Base-by-base conservation (phyloP, 177 flowering plant genomes). In the Vitis hybrid region DNA sequence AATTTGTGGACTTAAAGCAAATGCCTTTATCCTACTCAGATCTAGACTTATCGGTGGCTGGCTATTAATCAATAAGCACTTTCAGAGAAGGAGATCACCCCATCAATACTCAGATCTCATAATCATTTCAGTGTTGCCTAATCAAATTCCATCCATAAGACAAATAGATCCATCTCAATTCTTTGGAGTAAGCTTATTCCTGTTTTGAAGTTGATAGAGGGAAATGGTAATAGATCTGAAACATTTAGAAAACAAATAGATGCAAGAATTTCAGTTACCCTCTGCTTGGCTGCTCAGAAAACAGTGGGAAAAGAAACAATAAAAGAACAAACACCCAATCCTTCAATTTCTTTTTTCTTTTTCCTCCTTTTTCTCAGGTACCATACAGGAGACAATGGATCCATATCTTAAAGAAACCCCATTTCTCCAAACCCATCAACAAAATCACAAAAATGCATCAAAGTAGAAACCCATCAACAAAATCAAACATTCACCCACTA, bases 301-400 rank as follows among this genome's bases (percentile, higher is more conserved):
- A 18, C 13, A 8, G 21, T 11, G 15, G 9, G 46, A 16, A 35
- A 30, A 35, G 11, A 40, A 62, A 35, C 13, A 19, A 9, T 14
- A 15, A 2, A 4, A 6, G 46, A 5, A 40, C 46, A 40, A 40
- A 40, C 35, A 27, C 30, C 30, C 30, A 27, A 27, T 27, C 30
- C 30, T 27, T 27, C 30, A 27, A 27, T 27, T 27, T 27, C 30
- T 27, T 27, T 27, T 27, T 27, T 27, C 30, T 27, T 27, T 19
- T 30, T 27, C 32, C 50, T 6, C 2, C n/a, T 52, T 52, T 67
- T 72, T 62, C 76, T 56, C 50, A 50, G 67, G 62, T 46, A 62
- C 11, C 71, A 68, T 50, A 62, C 73, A 56, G 15, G 24, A 10
- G 48, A 57, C 14, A 35, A 32, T 21, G 5, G 51, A 14, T 48